These are phyloP conservation scores for Quambalaria eucalypti DNA, from an alignment of 1,284 basidiomycete species.

Conservation along the genomic window DNA sequence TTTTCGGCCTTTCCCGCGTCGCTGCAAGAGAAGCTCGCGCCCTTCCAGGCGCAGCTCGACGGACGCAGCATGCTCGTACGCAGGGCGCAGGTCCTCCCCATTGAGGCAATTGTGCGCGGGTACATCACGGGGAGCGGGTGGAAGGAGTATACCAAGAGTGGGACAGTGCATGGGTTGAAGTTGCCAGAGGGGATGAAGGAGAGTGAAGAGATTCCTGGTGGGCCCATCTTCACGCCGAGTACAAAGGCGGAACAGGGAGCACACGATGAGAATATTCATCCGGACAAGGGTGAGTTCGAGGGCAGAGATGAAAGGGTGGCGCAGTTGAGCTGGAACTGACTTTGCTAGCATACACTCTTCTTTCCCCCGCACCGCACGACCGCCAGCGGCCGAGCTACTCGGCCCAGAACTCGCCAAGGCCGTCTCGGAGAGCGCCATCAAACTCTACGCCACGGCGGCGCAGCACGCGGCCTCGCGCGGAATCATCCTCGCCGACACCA, in stretches of 20 bases:
- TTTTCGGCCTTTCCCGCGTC: slow-evolving; percentile 25
- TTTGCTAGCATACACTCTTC: slow-evolving; percentile 1
- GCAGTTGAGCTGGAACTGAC: not conserved
- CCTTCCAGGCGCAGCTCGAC: slow-evolving; percentile 55
- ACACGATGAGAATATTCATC: slow-evolving; percentile 97
- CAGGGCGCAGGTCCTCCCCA: slow-evolving; percentile 77
- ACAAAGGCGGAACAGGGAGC: slow-evolving; percentile 91
- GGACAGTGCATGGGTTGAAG: slow-evolving; percentile 78
- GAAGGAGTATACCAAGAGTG: slow-evolving; percentile 79
- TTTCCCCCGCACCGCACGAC: not conserved
- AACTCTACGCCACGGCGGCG: slow-evolving; percentile 68
- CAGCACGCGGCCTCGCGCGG: slow-evolving; percentile 67
- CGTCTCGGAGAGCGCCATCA: slow-evolving; percentile 58
- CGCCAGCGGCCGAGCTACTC: slow-evolving; percentile 17
- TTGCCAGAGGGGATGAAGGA: slow-evolving; percentile 73
- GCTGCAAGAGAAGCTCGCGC: slow-evolving; percentile 21
- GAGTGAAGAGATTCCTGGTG: slow-evolving; percentile 55
- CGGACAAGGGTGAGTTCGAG: slow-evolving; percentile 63
- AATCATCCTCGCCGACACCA: slow-evolving; percentile 89
- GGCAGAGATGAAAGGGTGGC: not conserved
- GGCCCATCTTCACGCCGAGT: slow-evolving; percentile 84
- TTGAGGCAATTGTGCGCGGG: slow-evolving; percentile 95
- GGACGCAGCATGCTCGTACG: slow-evolving; percentile 84
- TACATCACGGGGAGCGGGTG: slow-evolving; percentile 97
- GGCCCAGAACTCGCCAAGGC: slow-evolving; percentile 55